Evolutionary conservation across 2,329 filamentous ascomycete genomes (phyloP), one percentile per base, ranked within the genome.

Genomic region (Alternaria ethzedia): DNA sequence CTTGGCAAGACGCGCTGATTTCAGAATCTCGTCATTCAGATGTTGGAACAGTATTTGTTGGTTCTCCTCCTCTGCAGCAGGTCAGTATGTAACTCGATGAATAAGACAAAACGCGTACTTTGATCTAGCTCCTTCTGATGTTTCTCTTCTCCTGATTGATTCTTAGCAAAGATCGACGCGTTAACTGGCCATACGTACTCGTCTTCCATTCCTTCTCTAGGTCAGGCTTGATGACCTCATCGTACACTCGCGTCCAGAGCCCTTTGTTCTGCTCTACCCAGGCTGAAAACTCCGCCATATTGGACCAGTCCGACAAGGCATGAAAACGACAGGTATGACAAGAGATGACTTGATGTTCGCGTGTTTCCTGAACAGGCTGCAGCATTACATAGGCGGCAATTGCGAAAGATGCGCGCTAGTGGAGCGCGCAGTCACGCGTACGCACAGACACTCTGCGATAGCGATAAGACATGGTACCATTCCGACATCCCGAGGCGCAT

Each of bases 151-250:
- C 69, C 77, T 79, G 46, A 47, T 20, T 46, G 4, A 15, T 30
- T 20, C 4, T 67, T 61, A 66, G 61, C 28, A 32, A 54, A 26
- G 26, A 6, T 25, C n/a, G 26, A 54, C 32, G 54, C 54, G 26
- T 63, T 8, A 9, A 47, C 21, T 54, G 43, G 12, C 5, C 17
- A 44, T 26, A 65, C 71, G n/a, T 64, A 79, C 78, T 73, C 59
- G 67, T 74, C 63, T 75, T 74, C 71, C 76, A 74, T 59, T 80
- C 76, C 58, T 71, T 67, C 63, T 78, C 72, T 1, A 78, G 55
- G 45, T 74, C 67, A n/a, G 75, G 74, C 47, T 66, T 63, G 26
- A 78, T 77, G 68, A 78, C 70, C 69, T 78, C 76, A 74, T 78
- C 70, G 49, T 72, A 76, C 51, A 78, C 71, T 58, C 75, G 74